Base-by-base conservation (phyloP, 768 basidiomycete species). In the Rhodosporidiobolus odoratus region DNA sequence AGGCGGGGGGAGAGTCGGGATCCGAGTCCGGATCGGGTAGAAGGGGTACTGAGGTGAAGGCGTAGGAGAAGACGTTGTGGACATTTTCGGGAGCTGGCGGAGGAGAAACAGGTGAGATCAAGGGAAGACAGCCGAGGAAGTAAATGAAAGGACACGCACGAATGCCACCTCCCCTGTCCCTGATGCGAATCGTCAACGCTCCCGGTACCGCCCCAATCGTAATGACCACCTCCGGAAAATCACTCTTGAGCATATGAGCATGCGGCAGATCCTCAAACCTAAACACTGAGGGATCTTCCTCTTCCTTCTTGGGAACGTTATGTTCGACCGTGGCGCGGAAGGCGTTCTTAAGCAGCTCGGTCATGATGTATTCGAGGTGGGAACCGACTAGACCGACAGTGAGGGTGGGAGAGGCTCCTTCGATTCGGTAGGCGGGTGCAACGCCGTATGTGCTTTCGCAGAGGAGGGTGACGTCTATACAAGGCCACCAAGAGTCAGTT, bases 301-400 rank as follows among this genome's bases (percentile, higher is more conserved):
- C 66, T 30, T 75, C 69, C 43, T 54, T 58, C 53, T 75, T 71
- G 9, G 73, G 73, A 12, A 81, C 79, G 66, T 91, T 86, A 66
- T 86, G 85, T 76, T 94, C 92, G 34, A 91, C 87, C 3, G 90
- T 92, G 13, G 92, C 92, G 40, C 92, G 87, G 80, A 91, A 94
- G 0, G 91, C 85, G 77, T 94, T 94, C 80, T 94, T 94, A 48
- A 94, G 83, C 48, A 94, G 85, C 79, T 94, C 92, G 3, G 92
- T 94, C 63, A 92, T 81, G 75, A 92, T 90, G 78, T 93, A 94
- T 78, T 94, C 92, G 43, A 94, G 83, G 78, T 94, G 92, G 1
- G 91, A 89, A 5, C 92, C 91, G 47, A 93, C 86, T 76, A 91
- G 92, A 34, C 91, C 91, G 76, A 50, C 48, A 48, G 47, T 10